Evolutionary conservation across 2,329 filamentous ascomycete species (phyloP).

Genomic region (Monilinia polystroma): DNA sequence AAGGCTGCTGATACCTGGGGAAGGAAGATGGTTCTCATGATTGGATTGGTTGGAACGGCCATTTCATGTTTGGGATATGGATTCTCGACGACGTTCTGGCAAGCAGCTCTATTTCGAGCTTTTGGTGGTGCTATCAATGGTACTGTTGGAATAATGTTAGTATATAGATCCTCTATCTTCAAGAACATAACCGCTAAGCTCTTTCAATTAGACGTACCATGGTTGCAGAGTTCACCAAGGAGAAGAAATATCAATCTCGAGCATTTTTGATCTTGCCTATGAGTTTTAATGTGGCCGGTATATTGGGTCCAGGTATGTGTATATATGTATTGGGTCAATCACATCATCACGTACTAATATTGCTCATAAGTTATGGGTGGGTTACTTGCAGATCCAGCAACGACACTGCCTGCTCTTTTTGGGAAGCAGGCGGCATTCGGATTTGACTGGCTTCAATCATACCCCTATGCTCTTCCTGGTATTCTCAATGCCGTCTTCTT

Average conservation of each 20-base stretch:
- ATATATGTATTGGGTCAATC: slow-evolving; percentile 8
- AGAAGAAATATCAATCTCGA: slow-evolving; percentile 57
- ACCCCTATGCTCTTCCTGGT: slow-evolving; percentile 47
- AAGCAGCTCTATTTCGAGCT: slow-evolving; percentile 74
- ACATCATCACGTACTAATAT: slow-evolving; percentile 20
- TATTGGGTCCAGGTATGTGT: slow-evolving; percentile 55
- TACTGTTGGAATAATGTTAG: slow-evolving; percentile 69
- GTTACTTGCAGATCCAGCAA: slow-evolving; percentile 45
- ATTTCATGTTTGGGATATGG: slow-evolving; percentile 66
- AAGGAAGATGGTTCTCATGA: slow-evolving; percentile 75
- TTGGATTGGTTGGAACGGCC: slow-evolving; percentile 69
- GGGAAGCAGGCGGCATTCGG: slow-evolving; percentile 42
- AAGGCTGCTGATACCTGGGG: slow-evolving; percentile 62
- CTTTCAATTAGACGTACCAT: slow-evolving; percentile 57
- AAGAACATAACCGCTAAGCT: neutral
- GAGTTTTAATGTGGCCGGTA: slow-evolving; percentile 62
- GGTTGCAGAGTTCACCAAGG: slow-evolving; percentile 67
- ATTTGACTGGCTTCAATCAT: slow-evolving; percentile 41
- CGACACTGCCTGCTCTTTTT: slow-evolving; percentile 38
- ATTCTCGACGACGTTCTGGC: slow-evolving; percentile 60
- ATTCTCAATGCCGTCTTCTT: slow-evolving; percentile 41
- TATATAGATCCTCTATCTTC: slow-evolving; percentile 42
- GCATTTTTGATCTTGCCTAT: slow-evolving; percentile 50
- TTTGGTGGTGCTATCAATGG: slow-evolving; percentile 74
- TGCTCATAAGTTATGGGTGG: slow-evolving; percentile 41